Percentiles rank a stretch among this genome's conserved stretches.
These are phyloP conservation scores for Botrytis sinoallii DNA, from an alignment of 2,329 filamentous ascomycete species.

Conservation along the genomic window DNA sequence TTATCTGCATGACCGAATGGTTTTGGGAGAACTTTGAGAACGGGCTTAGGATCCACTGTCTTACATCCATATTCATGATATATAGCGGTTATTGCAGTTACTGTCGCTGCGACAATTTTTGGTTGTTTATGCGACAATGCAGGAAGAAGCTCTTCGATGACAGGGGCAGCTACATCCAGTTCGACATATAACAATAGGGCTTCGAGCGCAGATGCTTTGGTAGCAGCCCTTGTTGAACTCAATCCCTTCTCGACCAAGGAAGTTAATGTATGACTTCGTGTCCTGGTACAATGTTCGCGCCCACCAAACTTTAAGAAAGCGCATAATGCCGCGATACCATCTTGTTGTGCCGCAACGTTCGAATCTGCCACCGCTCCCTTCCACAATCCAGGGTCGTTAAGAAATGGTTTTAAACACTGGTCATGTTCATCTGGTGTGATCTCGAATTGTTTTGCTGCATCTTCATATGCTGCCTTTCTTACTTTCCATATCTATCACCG, in stretches of 20 bases:
- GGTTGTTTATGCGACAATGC: conserved; percentile 83
- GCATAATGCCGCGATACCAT: conserved; percentile 82
- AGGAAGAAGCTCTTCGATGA: conserved; percentile 87
- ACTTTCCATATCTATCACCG: conserved; percentile 81
- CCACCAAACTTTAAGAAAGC: conserved; percentile 91
- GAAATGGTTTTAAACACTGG: conserved; percentile 78
- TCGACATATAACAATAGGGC: conserved; percentile 86
- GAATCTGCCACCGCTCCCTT: conserved; percentile 90
- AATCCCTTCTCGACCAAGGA: conserved; percentile 90
- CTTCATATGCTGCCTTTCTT: conserved; percentile 90
- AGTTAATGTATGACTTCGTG: conserved; percentile 69
- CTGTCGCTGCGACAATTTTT: conserved; percentile 75
- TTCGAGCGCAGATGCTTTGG: conserved; percentile 83
- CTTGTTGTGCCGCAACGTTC: conserved; percentile 94
- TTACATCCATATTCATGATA: conserved; percentile 96
- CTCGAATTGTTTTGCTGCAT: conserved; percentile 83
- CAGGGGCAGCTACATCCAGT: conserved; percentile 76
- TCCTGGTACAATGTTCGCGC: conserved; percentile 71
- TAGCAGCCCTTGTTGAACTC: conserved; percentile 79
- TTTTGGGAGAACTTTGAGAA: conserved; percentile 84
- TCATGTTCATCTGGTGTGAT: conserved; percentile 80
- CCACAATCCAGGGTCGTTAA: conserved; percentile 82
- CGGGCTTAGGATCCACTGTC: conserved; percentile 85
- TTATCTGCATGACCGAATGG: conserved; percentile 96
- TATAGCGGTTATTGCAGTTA: conserved; percentile 75